These are phyloP conservation scores for Populus hybrid DNA, from an alignment of 441 rosid genomes.

Conservation along the genomic window DNA sequence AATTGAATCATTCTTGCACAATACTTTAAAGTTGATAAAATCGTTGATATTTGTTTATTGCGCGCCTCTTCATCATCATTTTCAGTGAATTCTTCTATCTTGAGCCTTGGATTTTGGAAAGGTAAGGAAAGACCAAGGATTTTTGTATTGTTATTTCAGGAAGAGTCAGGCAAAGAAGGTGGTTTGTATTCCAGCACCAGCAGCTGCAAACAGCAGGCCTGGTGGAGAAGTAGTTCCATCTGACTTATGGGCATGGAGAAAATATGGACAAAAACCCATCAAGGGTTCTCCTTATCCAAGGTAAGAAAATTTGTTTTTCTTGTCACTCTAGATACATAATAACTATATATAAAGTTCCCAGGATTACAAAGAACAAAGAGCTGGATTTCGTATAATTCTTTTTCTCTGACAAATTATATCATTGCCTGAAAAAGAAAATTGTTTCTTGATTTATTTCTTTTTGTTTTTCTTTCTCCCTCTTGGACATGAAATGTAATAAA, in stretches of 20 bases:
- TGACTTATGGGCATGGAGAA: conserved; percentile 98
- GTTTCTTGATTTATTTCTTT: too few relatives aligned
- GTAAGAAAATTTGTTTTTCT: too few relatives aligned
- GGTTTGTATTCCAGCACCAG: conserved; percentile 81
- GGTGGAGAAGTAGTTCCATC: conserved; percentile 90
- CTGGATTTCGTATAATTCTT: too few relatives aligned
- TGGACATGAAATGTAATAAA: too few relatives aligned
- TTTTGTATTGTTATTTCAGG: conserved; percentile 40
- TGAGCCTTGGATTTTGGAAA: not conserved
- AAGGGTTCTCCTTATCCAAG: too few relatives aligned
- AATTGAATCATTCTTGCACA: not conserved
- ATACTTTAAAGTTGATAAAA: not conserved
- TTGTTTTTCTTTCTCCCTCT: too few relatives aligned
- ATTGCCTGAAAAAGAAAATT: too few relatives aligned
- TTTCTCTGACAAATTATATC: too few relatives aligned
- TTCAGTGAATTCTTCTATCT: not conserved
- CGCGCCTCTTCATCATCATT: not conserved
- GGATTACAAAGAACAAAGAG: too few relatives aligned
- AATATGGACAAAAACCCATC: too few relatives aligned
- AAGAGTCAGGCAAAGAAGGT: conserved; percentile 80
- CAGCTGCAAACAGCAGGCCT: conserved; percentile 80
- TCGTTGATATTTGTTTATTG: not conserved
- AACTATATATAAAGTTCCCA: too few relatives aligned
- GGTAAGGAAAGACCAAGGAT: not conserved
- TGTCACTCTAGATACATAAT: too few relatives aligned